Evolutionary conservation across 805 yeast species (phyloP), one percentile per base, ranked within the genome.

Genomic region (Spathaspora sp.): DNA sequence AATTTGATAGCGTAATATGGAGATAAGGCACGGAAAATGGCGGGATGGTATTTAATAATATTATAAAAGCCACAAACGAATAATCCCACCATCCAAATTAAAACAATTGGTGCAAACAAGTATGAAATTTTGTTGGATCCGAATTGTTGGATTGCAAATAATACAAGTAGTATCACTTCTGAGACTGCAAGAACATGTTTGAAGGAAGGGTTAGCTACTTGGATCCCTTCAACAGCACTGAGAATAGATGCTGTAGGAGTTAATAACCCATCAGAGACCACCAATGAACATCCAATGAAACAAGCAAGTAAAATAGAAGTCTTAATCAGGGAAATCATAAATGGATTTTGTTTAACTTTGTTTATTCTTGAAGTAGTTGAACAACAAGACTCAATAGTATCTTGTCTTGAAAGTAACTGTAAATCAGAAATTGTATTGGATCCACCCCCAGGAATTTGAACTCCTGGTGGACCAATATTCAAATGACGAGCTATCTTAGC

Each of bases 201-300:
- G 54, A 80, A 70, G 4, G 71, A 61, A 2, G 85, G 83, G 19
- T 66, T 68, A 5, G 84, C 82, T 16, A 78, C 75, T 44, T 78
- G 76, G 43, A 81, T 77, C 49, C 87, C 87, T 2, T 75, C 77
- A 32, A 82, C 65, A 1, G 86, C 85, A 50, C 81, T 73, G 46
- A 82, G 69, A 3, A 82, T 83, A 1, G 86, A 81, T 11, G 85
- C 81, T 1, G 86, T 82, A 20, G 87, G 87, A 2, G 87, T 82
- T 53, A 82, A 69, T 49, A 82, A 65, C 5, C 86, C 86, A 63
- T 82, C 86, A 8, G 84, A 78, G 38, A 82, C 65, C 18, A 82
- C 82, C 57, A 82, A 67, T 0, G 83, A 69, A 56, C 85, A 80
- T 1, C 86, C 86, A 28, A 81, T 50, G 52, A 82, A 79, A 53